Evolutionary conservation across 2,329 filamentous ascomycete species (phyloP), one percentile per base, ranked within the genome.

Genomic region (Cercospora sp.): DNA sequence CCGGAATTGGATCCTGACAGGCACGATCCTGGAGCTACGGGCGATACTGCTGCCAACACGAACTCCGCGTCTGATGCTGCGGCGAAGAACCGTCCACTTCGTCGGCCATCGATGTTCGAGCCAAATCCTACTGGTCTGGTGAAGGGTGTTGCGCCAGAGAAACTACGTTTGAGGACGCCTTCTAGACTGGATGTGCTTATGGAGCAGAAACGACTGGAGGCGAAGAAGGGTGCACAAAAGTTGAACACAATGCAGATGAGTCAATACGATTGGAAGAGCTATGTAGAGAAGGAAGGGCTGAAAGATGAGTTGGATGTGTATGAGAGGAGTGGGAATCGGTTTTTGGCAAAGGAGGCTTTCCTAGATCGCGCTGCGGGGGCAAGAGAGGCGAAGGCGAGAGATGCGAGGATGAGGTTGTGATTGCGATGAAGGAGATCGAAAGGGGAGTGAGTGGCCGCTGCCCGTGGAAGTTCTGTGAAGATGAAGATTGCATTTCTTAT

Each of bases 241-340:
- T 84, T 90, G 79, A 90, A 88, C 71, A 89, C 88, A 0, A 86
- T 90, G 61, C 87, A 89, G 78, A 90, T 90, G 78, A 88, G 86
- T 32, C 84, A 87, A 63, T 80, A 89, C 74, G 88, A 90, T 73
- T 90, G 88, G 88, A 87, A 86, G 21, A 83, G 84, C 10, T 89
- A 88, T 74, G 88, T 90, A 49, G 86, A 89, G 74, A 80, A 85
- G 63, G 83, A 85, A 60, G 85, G 85, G 57, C 87, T 87, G 32
- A 84, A 85, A 66, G 87, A 88, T 66, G 88, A 90, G 76, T 77
- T 90, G 74, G 84, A 86, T 65, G 82, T 82, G 57, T 86, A 89
- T 75, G 87, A 86, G 70, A 88, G 87, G 76, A 87, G 86, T 10
- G 89, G 88, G 74, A 84, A 86, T 65, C 86, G 86, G 0, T 90